Evolutionary conservation across 805 yeast genomes (phyloP).

Genomic region (Pichia deserticola): DNA sequence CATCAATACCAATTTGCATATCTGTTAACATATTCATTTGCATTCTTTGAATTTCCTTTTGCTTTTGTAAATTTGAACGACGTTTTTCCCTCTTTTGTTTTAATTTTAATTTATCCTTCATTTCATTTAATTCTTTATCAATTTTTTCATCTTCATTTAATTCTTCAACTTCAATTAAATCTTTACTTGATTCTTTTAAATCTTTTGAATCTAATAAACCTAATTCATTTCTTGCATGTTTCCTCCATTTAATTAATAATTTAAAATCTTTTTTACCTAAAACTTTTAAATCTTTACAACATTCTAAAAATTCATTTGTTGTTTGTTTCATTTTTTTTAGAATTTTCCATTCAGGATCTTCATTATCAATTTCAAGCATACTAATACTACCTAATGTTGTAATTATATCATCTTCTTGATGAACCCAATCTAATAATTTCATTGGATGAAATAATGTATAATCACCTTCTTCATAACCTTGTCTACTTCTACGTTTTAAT

Average conservation of each 20-base stretch:
- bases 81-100: constrained; percentile 76
- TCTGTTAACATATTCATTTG: constrained; percentile 96
- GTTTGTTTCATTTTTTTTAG: constrained; percentile 69
- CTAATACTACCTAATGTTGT: constrained; percentile 69
- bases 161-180: constrained; percentile 56
- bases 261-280: constrained; percentile 93
- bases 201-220: constrained; percentile 56
- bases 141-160: constrained; percentile 85
- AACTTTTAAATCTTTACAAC: constrained; percentile 87
- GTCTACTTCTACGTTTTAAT: constrained; percentile 80
- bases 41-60: constrained; percentile 82
- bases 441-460: constrained; percentile 61
- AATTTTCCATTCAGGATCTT: constrained; percentile 64
- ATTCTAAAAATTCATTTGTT: constrained; percentile 69
- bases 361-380: constrained; percentile 53
- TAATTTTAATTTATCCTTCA: constrained; percentile 63
- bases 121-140: constrained; percentile 72
- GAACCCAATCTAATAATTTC: constrained; percentile 75
- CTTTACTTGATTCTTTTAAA: constrained; percentile 35
- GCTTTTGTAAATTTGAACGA: constrained; percentile 71
- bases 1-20: constrained; percentile 88
- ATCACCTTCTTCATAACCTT: constrained; percentile 96
- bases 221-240: constrained; percentile 69
- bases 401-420: constrained; percentile 69
- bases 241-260: constrained; percentile 77